A percentile compares a stretch with the other conserved stretches of the same genome.
phyloP scores from a whole-genome alignment of 352 stramenopile species.

The Albugo candida region DNA sequence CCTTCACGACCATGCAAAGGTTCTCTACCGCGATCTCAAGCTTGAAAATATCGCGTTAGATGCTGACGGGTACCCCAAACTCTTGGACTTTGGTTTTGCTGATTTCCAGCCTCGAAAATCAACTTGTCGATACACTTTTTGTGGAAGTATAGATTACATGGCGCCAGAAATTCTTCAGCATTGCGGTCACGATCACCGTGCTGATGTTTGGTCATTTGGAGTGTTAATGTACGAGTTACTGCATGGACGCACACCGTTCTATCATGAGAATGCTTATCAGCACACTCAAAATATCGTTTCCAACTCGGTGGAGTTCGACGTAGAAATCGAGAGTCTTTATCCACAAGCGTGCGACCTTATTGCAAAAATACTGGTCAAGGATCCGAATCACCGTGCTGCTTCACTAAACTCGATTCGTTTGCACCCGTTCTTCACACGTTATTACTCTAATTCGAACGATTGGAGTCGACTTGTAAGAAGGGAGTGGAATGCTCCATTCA shows the following conservation, averaged over 20 bases:
- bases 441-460: conserved; percentile 14
- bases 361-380: conserved; percentile 32
- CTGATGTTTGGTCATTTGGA: conserved; percentile 66
- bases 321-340: conserved; percentile 35
- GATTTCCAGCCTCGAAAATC: conserved; percentile 11
- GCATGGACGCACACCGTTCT: conserved; percentile 73
- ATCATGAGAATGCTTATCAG: conserved; percentile 56
- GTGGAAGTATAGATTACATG: conserved; percentile 70
- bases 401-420: conserved; percentile 31
- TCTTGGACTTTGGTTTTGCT: conserved; percentile 64
- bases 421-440: conserved; percentile 31
- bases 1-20: conserved; percentile 34
- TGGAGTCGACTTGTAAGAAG: conserved; percentile 26
- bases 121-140: conserved; percentile 25
- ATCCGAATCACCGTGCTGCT: conserved; percentile 16
- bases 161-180: conserved; percentile 49
- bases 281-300: conserved; percentile 54
- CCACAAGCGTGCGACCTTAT: conserved; percentile 35
- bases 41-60: conserved; percentile 80
- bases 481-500: conserved; percentile 29
- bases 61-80: conserved; percentile 68
- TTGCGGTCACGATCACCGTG: conserved; percentile 36
- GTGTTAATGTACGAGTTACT: conserved; percentile 81
- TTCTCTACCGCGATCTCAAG: conserved; percentile 80
- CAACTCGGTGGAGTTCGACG: conserved; percentile 41